phyloP scores from a whole-genome alignment of 768 basidiomycete genomes.

The Boletellus emodensis region DNA sequence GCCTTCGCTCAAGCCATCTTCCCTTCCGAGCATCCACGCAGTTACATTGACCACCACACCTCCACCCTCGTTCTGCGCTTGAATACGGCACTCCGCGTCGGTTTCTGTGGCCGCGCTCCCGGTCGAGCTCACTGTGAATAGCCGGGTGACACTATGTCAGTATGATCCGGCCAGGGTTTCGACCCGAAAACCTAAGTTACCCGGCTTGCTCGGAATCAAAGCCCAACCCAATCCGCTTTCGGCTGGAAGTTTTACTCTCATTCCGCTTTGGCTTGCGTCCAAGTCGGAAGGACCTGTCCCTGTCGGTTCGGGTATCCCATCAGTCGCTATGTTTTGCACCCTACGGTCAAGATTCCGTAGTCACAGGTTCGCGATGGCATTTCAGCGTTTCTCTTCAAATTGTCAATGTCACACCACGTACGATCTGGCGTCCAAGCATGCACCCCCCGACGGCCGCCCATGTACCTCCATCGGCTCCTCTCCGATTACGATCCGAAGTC shows the following conservation, averaged over 20 bases:
- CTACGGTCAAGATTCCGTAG: not conserved
- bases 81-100: not conserved
- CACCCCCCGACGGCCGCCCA: slow-evolving; percentile 5
- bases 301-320: not conserved
- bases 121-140: slow-evolving; percentile 2
- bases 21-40: slow-evolving; percentile 1
- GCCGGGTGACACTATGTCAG: not conserved
- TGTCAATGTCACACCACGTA: slow-evolving; percentile 10
- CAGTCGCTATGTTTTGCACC: slow-evolving; percentile 3
- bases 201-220: slow-evolving; percentile 11
- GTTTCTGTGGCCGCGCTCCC: not conserved
- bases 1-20: slow-evolving; percentile 51
- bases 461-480: slow-evolving; percentile 13
- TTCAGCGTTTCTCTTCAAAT: not conserved
- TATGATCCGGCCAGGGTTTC: slow-evolving; percentile 2
- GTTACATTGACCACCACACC: slow-evolving; percentile 12
- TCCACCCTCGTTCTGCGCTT: not conserved
- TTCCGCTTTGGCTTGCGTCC: not conserved
- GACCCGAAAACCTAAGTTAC: slow-evolving; percentile 7
- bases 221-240: slow-evolving; percentile 1
- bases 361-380: not conserved
- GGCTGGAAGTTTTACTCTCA: not conserved
- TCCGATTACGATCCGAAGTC: not conserved
- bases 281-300: not conserved
- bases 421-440: not conserved